Base-by-base conservation (phyloP, 495 filamentous ascomycete genomes). In the Hypomontagnella submonticulosa region DNA sequence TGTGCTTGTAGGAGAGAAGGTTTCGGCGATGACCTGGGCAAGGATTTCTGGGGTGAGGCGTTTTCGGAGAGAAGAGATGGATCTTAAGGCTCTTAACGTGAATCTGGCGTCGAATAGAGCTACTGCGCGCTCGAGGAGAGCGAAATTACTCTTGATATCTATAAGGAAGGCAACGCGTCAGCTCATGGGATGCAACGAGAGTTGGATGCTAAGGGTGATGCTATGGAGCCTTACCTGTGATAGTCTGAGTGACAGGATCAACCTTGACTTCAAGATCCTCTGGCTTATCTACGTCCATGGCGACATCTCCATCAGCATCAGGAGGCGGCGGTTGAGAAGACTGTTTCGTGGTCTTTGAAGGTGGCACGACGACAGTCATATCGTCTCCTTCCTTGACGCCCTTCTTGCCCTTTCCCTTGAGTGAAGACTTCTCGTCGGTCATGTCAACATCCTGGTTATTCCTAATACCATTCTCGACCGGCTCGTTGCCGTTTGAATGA, bases 121-220 rank as follows among this genome's bases (percentile, higher is more conserved):
- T 60, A 98, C 93, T 64, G 95, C 95, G 72, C 92, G 90, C 67
- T 97, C 93, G 61, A 99, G 85, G 23, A 97, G 85, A 52, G 85
- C 84, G 73, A 97, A 97, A 78, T 96, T 97, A 83, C 84, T 86
- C 80, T 93, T 93, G 83, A 98, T 97, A 73, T 97, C 95, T 96
- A 67, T 44, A 57, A 49, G 48, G 47, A 32, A 15, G 18, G 13
- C 5, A 13, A 43, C 6, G 9, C 11, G 74, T 75, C 19, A 73
- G 65, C 54, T 48, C 49, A 4, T 49, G 41, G 37, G 37, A 30
- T 44, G 51, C 9, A 53, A 27, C 10, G 13, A 53, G 6, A 41
- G 20, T 16, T 47, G 23, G 44, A n/a, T 18, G 40, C 44, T 62
- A 41, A 63, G 16, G 18, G 18, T 30, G 13, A 27, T 36, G 18